These are phyloP conservation scores for Colletotrichum cuscutae DNA, from an alignment of 2,329 filamentous ascomycete species.

Conservation along the genomic window DNA sequence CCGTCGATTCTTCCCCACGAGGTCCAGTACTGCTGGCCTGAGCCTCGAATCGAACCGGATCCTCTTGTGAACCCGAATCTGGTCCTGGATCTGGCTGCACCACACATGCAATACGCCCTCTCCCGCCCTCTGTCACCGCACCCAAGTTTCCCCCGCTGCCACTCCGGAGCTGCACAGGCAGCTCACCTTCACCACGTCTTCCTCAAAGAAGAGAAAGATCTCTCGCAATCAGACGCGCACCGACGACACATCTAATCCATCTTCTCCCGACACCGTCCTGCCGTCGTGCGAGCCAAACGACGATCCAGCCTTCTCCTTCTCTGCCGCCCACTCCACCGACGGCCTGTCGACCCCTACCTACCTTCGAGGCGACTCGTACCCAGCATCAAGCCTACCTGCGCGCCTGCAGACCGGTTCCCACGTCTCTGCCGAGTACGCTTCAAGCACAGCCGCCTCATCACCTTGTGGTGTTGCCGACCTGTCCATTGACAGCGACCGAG, in stretches of 20 bases:
- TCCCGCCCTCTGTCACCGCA: constrained; percentile 11
- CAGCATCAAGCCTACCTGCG: constrained; percentile 62
- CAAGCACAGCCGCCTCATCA: constrained; percentile 65
- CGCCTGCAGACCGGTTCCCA: constrained; percentile 59
- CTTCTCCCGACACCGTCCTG: constrained; percentile 58
- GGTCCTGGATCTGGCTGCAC: too few species aligned
- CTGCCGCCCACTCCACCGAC: constrained; percentile 46
- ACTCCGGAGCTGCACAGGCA: constrained; percentile 69
- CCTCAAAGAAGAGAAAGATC: constrained; percentile 78
- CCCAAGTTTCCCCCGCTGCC: constrained; percentile 12
- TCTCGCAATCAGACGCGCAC: constrained; percentile 56
- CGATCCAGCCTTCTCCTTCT: constrained; percentile 63
- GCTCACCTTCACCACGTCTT: constrained; percentile 79
- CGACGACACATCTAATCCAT: constrained; percentile 47
- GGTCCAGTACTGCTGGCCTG: neutral
- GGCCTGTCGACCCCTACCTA: constrained; percentile 39
- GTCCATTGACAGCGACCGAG: constrained; percentile 65
- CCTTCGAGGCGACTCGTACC: constrained; percentile 44
- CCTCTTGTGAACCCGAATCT: too few species aligned
- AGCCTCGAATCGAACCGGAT: too few species aligned
- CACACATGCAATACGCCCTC: constrained; percentile 25
- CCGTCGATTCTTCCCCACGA: neutral
- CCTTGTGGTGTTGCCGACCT: constrained; percentile 68
- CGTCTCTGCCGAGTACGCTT: constrained; percentile 59
- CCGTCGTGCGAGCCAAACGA: constrained; percentile 64